phyloP scores from a whole-genome alignment of 257 asterid genomes.

The Anisodus tanguticus region DNA sequence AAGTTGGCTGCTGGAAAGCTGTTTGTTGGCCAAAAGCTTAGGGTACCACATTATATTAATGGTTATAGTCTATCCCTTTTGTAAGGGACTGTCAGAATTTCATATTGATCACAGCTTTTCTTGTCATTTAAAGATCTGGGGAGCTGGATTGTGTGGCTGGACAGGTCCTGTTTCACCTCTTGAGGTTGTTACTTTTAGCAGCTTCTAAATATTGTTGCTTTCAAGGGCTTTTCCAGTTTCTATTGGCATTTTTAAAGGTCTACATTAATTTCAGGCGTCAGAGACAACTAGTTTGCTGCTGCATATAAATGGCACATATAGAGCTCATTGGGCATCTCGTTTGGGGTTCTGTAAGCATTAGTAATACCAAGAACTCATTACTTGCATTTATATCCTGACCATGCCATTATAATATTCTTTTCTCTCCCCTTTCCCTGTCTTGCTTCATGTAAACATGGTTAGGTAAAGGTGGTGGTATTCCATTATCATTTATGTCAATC shows the following conservation, averaged over 20 bases:
- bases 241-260: constrained; percentile 32
- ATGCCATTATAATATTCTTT: constrained; percentile 33
- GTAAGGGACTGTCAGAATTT: constrained; percentile 30
- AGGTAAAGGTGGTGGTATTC: constrained; percentile 72
- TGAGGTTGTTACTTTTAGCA: constrained; percentile 59
- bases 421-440: constrained; percentile 32
- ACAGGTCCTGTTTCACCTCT: constrained; percentile 80
- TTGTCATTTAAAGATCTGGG: constrained; percentile 88
- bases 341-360: constrained; percentile 82
- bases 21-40: constrained; percentile 93
- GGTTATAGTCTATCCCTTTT: constrained; percentile 31
- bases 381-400: constrained; percentile 21
- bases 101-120: constrained; percentile 59
- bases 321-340: constrained; percentile 97
- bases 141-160: constrained; percentile 93
- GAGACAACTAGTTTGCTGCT: constrained; percentile 55
- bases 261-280: constrained; percentile 61
- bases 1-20: constrained; percentile 76
- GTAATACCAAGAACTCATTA: constrained; percentile 21
- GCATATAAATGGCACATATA: constrained; percentile 88
- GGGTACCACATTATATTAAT: constrained; percentile 54
- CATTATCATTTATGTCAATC: constrained; percentile 87
- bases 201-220: background rate
- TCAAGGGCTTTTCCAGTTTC: background rate
- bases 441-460: constrained; percentile 36